Evolutionary conservation across 306 rosid genomes (phyloP).

Genomic region (Cucurbita maxima): DNA sequence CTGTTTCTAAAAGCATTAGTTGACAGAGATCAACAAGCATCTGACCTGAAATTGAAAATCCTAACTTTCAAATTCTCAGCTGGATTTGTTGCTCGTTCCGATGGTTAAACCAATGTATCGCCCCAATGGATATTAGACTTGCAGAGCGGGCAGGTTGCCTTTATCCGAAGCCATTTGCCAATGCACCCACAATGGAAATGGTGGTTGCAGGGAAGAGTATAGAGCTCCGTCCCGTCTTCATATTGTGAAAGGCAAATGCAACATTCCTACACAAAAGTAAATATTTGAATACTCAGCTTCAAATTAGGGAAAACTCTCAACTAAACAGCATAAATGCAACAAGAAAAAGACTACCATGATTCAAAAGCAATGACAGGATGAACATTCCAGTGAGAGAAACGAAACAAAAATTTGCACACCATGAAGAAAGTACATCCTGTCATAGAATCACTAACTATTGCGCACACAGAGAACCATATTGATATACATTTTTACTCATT

Average conservation of each 20-base stretch:
- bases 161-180: conserved; percentile 65
- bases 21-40: neutral
- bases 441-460: neutral
- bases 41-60: conserved; percentile 5
- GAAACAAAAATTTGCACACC: neutral
- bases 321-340: neutral
- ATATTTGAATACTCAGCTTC: conserved; percentile 1
- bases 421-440: neutral
- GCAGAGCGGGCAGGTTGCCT: conserved; percentile 82
- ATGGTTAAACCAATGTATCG: conserved; percentile 54
- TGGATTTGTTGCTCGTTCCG: neutral
- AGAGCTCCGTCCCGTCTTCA: conserved; percentile 55
- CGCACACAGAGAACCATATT: neutral
- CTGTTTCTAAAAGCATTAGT: conserved; percentile 4
- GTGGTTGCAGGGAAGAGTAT: conserved; percentile 66
- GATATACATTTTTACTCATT: too few relatives aligned
- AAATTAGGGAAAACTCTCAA: neutral
- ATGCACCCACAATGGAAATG: conserved; percentile 83
- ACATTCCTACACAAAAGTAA: conserved; percentile 38
- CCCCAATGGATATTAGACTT: conserved; percentile 47
- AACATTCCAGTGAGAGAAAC: neutral
- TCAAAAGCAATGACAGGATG: neutral
- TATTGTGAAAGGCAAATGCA: conserved; percentile 69
- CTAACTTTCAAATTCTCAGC: neutral
- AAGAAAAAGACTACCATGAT: neutral